A percentile compares a stretch with the other conserved stretches of the same genome.
These are phyloP conservation scores for Plectranthus barbatus DNA, from an alignment of 257 asterid genomes.

Conservation along the genomic window DNA sequence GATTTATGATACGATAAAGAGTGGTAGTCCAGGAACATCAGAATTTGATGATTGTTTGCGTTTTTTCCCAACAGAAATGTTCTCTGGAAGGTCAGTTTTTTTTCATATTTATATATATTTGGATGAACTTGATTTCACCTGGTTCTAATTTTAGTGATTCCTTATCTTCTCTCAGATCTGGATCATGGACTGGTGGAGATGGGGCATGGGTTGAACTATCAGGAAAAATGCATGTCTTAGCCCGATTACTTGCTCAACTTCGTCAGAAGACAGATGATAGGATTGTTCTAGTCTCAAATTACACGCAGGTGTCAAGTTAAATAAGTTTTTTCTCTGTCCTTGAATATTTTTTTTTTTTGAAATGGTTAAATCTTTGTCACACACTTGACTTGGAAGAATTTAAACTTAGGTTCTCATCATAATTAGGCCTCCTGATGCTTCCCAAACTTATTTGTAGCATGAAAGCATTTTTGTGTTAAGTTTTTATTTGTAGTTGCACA, in stretches of 20 bases:
- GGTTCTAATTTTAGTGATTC: not conserved
- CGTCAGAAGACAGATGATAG: constrained; percentile 86
- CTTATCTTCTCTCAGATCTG: constrained; percentile 52
- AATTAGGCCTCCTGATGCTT: no score
- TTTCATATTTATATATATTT: not conserved
- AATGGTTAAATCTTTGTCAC: not conserved
- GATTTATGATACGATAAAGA: constrained; percentile 77
- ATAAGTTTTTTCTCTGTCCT: not conserved
- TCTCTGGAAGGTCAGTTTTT: constrained; percentile 67
- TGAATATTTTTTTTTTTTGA: not conserved
- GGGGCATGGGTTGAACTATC: constrained; percentile 97
- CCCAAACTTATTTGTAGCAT: no score
- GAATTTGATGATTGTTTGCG: constrained; percentile 84
- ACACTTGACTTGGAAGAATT: not conserved
- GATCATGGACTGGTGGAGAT: constrained; percentile 96
- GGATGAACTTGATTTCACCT: constrained; percentile 1
- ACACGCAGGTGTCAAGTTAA: constrained; percentile 66
- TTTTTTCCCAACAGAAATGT: constrained; percentile 86
- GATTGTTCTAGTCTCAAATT: constrained; percentile 92
- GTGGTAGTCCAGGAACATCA: constrained; percentile 83
- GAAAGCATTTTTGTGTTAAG: no score
- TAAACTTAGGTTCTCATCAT: no score
- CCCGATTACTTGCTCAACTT: constrained; percentile 88
- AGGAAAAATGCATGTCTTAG: constrained; percentile 95
- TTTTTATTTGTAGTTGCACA: no score